These are phyloP conservation scores for Colletotrichum trifolii DNA, from an alignment of 2,329 filamentous ascomycete genomes.

Conservation along the genomic window DNA sequence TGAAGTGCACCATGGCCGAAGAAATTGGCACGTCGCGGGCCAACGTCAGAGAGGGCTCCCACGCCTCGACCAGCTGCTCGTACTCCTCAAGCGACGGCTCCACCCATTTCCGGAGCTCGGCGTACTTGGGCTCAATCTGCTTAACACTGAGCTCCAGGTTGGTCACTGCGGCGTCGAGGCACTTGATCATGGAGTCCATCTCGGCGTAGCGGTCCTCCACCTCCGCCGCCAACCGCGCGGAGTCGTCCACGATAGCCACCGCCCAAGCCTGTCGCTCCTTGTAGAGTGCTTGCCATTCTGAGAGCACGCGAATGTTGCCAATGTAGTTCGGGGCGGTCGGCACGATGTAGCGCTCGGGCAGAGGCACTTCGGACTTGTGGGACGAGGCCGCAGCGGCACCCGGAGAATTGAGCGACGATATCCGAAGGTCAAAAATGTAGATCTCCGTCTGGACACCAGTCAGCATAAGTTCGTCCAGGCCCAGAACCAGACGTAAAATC, in stretches of 20 bases:
- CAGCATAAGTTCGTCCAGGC: conserved; percentile 14
- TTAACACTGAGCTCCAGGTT: conserved; percentile 84
- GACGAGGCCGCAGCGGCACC: conserved; percentile 50
- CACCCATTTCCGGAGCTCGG: conserved; percentile 78
- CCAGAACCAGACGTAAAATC: not conserved
- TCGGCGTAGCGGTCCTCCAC: conserved; percentile 76
- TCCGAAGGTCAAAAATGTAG: conserved; percentile 89
- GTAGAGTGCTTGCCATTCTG: conserved; percentile 91
- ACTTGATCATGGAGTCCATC: conserved; percentile 81
- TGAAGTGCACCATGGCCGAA: conserved; percentile 72
- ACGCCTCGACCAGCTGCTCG: conserved; percentile 69
- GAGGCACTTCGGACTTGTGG: conserved; percentile 59
- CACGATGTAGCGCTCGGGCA: conserved; percentile 65
- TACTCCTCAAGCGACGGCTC: conserved; percentile 76
- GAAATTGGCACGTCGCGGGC: conserved; percentile 74
- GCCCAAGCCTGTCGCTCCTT: conserved; percentile 86
- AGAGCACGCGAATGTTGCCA: conserved; percentile 80
- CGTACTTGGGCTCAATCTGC: conserved; percentile 76
- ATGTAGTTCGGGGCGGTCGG: conserved; percentile 85
- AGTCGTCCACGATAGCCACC: conserved; percentile 74
- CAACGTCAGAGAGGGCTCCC: conserved; percentile 75
- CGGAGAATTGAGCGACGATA: conserved; percentile 68
- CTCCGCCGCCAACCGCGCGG: conserved; percentile 70
- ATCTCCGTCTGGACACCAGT: conserved; percentile 75
- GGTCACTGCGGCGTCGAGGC: conserved; percentile 84